Evolutionary conservation across 192 early-diverging fungal genomes (phyloP), one percentile per base, ranked within the genome.

Genomic region (Podila epigama): DNA sequence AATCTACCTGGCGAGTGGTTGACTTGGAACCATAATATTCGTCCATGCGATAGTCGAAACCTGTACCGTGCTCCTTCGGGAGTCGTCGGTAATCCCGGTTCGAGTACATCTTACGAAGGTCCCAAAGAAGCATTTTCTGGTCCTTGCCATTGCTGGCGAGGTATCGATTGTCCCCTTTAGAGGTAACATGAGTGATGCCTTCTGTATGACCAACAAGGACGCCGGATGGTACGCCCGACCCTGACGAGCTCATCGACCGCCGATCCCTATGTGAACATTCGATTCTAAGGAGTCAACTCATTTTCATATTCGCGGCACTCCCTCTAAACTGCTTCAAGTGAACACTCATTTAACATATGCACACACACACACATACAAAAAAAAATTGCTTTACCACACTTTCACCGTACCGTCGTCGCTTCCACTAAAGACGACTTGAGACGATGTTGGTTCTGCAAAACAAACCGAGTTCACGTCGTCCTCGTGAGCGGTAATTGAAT

Each of bases 381-480:
- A 61, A 44, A 31, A 22, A 57, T 32, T 56, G 25, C n/a, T 59
- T 41, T 83, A 82, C 82, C 85, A 86, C 4, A 86, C 85, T 79
- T 83, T 87, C 18, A 92, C 82, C n/a, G 66, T 39, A 18, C 61
- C 40, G 63, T 91, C 92, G 59, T 93, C 92, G 29, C 79, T 81
- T 8, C 88, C 92, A 33, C 85, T 87, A 28, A 86, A 80, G 4
- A 93, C 64, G 22, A 93, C 78, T 48, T 93, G 84, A 2, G 87
- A 81, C 3, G 70, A 70, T 9, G 64, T 48, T 9, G 72, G 71
- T 41, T 87, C 86, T 11, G 84, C 82, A 77, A 82, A 85, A 40
- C 84, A 84, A 3, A 87, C 86, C 29, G 90, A 84, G 66, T 92
- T 92, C 8, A 93, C 90, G 68, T 93, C 89, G 57, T 90, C 84